Conservation (phyloP, 352 stramenopile genomes). For the Pythium oligandrum region DNA sequence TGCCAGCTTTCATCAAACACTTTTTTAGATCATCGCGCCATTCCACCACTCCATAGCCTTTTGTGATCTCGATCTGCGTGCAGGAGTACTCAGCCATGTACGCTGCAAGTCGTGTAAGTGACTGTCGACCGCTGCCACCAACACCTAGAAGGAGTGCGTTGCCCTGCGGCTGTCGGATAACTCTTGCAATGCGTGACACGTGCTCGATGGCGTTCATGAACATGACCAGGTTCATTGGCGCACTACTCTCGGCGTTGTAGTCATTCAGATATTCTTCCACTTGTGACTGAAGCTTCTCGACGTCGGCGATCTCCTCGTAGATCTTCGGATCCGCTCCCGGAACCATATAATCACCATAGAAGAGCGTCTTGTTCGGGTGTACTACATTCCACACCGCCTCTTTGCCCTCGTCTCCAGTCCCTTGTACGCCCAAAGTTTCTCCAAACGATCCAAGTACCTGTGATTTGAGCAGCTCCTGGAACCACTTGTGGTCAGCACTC, state of each 20-base stretch:
- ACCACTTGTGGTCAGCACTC: constrained; percentile 67
- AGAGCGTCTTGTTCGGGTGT: constrained; percentile 47
- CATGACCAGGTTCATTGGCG: constrained; percentile 86
- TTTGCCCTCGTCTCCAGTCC: constrained; percentile 12
- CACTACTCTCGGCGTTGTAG: constrained; percentile 85
- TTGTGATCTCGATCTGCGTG: constrained; percentile 94
- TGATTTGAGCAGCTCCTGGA: constrained; percentile 58
- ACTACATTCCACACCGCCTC: constrained; percentile 57
- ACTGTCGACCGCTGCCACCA: constrained; percentile 90
- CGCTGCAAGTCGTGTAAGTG: constrained; percentile 83
- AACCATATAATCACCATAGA: constrained; percentile 93
- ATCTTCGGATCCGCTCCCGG: constrained; percentile 86
- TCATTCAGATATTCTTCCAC: constrained; percentile 86
- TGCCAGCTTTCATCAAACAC: constrained; percentile 87
- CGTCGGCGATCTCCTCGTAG: constrained; percentile 89
- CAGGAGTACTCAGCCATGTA: constrained; percentile 92
- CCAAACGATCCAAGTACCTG: constrained; percentile 58
- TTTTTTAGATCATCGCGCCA: constrained; percentile 94
- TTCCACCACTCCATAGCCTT: constrained; percentile 90
- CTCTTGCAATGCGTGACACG: constrained; percentile 74
- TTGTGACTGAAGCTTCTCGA: constrained; percentile 74
- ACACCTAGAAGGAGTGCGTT: constrained; percentile 93
- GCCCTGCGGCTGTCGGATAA: constrained; percentile 82
- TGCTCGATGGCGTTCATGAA: constrained; percentile 89
- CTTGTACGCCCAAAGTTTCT: constrained; percentile 26